phyloP scores from a whole-genome alignment of 163 green algal species.

The Trebouxia gelatinosa region DNA sequence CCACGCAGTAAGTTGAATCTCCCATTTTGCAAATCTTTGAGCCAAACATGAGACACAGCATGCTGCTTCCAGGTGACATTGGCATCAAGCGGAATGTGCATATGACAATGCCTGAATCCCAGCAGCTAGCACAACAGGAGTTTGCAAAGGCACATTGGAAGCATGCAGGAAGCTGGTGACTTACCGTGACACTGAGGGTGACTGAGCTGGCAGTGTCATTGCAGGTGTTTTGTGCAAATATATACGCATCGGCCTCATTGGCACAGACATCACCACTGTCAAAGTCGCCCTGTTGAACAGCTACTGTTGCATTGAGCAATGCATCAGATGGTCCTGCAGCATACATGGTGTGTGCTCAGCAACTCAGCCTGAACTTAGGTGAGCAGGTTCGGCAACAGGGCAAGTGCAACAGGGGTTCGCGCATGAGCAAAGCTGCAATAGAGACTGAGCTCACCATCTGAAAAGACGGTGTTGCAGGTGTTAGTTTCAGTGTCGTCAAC shows the following conservation, averaged over 20 bases:
- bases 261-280: constrained; percentile 7
- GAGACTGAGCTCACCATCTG: neutral
- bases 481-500: no score
- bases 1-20: neutral
- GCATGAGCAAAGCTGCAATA: no score
- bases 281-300: neutral
- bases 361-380: no score
- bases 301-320: neutral
- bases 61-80: neutral
- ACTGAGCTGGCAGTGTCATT: neutral
- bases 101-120: neutral
- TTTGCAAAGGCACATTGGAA: neutral
- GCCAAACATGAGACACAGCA: neutral
- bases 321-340: neutral
- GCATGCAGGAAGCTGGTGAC: neutral
- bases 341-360: no score
- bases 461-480: neutral
- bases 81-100: neutral
- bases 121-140: neutral
- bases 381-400: no score
- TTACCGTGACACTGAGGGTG: neutral
- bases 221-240: constrained; percentile 3
- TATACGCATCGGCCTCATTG: neutral
- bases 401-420: no score
- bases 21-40: neutral